Percentiles rank a stretch among this genome's conserved stretches.
These are phyloP conservation scores for Scytalidium sp. DNA, from an alignment of 2,329 filamentous ascomycete species.

Conservation along the genomic window DNA sequence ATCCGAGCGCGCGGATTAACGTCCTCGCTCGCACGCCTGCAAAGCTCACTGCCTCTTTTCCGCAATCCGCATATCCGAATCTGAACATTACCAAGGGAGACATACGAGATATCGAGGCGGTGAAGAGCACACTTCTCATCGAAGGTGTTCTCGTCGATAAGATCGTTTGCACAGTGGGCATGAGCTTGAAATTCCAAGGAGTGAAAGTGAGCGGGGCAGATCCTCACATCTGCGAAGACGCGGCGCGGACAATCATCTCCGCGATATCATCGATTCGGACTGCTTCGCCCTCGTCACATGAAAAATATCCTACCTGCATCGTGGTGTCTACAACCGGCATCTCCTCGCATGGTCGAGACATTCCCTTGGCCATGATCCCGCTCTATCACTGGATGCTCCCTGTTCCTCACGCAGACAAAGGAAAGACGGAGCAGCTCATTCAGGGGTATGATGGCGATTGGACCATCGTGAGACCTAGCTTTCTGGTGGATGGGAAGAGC, in stretches of 20 bases:
- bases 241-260: conserved; percentile 40
- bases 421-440: conserved; percentile 40
- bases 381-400: conserved; percentile 40
- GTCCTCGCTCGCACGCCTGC: conserved; percentile 44
- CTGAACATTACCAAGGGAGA: conserved; percentile 46
- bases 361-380: conserved; percentile 39
- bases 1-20: conserved; percentile 40
- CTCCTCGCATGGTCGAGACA: conserved; percentile 33
- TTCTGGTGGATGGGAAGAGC: conserved; percentile 26
- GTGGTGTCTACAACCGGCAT: conserved; percentile 43
- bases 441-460: conserved; percentile 15
- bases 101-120: conserved; percentile 36
- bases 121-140: conserved; percentile 34
- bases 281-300: background rate
- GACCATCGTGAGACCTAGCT: conserved; percentile 22
- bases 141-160: conserved; percentile 37
- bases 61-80: conserved; percentile 22
- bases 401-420: conserved; percentile 46
- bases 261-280: conserved; percentile 19
- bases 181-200: conserved; percentile 17
- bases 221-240: conserved; percentile 42
- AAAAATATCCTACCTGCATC: conserved; percentile 33
- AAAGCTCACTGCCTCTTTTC: conserved; percentile 36
- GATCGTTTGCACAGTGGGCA: conserved; percentile 47
- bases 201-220: conserved; percentile 38